phyloP scores from a whole-genome alignment of 2,329 filamentous ascomycete genomes.

The Hypomyces rosellus region DNA sequence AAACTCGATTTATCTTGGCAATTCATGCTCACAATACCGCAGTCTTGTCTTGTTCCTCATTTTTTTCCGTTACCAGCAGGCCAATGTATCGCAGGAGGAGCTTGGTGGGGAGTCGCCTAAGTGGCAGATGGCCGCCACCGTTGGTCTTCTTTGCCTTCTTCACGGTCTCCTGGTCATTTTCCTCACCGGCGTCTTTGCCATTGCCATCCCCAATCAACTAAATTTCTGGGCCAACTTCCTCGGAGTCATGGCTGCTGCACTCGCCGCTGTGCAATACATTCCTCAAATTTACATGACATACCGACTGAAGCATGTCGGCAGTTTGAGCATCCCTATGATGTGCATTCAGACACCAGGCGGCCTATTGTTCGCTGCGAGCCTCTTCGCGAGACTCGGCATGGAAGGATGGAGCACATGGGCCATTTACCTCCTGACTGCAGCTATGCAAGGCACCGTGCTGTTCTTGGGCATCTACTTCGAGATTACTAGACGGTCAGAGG shows the following conservation, averaged over 20 bases:
- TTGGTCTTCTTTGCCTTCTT: slow-evolving; percentile 65
- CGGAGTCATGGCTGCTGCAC: slow-evolving; percentile 68
- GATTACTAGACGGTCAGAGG: slow-evolving; percentile 35
- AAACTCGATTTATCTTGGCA: not conserved
- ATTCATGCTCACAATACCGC: slow-evolving; percentile 16
- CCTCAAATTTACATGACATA: slow-evolving; percentile 94
- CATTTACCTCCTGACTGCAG: slow-evolving; percentile 79
- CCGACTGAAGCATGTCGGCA: slow-evolving; percentile 76
- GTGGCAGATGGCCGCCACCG: slow-evolving; percentile 72
- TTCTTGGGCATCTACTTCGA: slow-evolving; percentile 76
- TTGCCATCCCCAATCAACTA: slow-evolving; percentile 57
- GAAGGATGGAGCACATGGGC: slow-evolving; percentile 95
- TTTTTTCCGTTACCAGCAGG: slow-evolving; percentile 71
- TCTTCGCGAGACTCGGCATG: slow-evolving; percentile 71
- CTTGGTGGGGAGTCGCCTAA: slow-evolving; percentile 50
- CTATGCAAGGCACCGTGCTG: slow-evolving; percentile 75
- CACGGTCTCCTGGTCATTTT: slow-evolving; percentile 69
- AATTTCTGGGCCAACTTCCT: slow-evolving; percentile 78
- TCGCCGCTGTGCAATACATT: slow-evolving; percentile 86
- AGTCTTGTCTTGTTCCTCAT: slow-evolving; percentile 91
- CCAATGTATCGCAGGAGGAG: slow-evolving; percentile 43
- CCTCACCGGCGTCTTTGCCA: slow-evolving; percentile 61
- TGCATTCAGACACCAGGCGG: slow-evolving; percentile 93
- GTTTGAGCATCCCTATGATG: slow-evolving; percentile 96
- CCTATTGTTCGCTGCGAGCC: slow-evolving; percentile 79